Conservation (phyloP, 139 green algal species). For the Yamagishiella unicocca region DNA sequence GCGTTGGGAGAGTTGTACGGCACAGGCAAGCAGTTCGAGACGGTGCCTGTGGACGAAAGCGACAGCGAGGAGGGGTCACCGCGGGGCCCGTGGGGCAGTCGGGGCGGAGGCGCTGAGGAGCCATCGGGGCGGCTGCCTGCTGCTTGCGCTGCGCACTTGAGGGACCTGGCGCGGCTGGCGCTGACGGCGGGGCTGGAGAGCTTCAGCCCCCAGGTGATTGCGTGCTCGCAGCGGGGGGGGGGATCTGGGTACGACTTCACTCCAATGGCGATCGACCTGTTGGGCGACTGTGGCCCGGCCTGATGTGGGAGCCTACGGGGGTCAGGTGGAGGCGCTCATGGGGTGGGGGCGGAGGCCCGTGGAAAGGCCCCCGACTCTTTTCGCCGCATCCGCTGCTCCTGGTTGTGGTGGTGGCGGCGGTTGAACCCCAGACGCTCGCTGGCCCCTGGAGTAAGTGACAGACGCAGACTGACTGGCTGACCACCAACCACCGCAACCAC, state of each 20-base stretch:
- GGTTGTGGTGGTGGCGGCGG: too few species aligned
- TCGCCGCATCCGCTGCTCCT: too few species aligned
- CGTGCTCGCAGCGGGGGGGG: not conserved
- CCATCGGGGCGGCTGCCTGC: not conserved
- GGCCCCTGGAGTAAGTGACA: too few species aligned
- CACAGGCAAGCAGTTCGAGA: not conserved
- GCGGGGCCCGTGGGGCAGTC: not conserved
- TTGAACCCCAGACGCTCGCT: too few species aligned
- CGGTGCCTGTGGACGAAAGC: not conserved
- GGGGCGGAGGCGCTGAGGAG: not conserved
- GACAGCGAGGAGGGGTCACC: not conserved
- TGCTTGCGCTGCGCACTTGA: not conserved
- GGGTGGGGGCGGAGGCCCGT: not conserved
- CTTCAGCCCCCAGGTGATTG: conserved; percentile 1
- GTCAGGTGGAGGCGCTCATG: not conserved
- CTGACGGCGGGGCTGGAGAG: not conserved
- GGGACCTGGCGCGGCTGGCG: not conserved
- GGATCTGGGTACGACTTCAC: not conserved
- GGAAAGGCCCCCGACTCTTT: not conserved
- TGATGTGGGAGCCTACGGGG: not conserved
- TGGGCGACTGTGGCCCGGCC: not conserved
- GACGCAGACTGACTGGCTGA: too few species aligned
- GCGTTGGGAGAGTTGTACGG: conserved; percentile 13
- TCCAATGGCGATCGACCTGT: not conserved
- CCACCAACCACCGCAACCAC: too few species aligned